A percentile compares a stretch with the other conserved stretches of the same genome.
Evolutionary conservation across 371 early-diverging fungal genomes (phyloP).

Genomic region (Apophysomyces elegans): DNA sequence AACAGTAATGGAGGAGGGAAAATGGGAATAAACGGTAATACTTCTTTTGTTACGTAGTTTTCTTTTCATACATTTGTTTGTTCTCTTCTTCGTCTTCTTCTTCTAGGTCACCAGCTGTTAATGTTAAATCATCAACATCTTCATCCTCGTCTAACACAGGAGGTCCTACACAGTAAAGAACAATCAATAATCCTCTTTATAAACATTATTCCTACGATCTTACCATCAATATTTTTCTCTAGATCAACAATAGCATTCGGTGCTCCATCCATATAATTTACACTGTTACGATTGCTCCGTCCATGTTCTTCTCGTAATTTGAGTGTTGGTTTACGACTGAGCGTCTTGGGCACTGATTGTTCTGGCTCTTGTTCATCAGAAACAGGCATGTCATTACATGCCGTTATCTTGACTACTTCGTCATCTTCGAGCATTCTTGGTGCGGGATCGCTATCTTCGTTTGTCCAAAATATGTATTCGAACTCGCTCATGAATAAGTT

Average conservation of each 20-base stretch:
- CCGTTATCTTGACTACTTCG: constrained; percentile 1
- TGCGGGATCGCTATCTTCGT: constrained; percentile 35
- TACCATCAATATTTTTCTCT: constrained; percentile 49
- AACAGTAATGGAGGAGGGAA: constrained; percentile 8
- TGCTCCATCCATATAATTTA: constrained; percentile 53
- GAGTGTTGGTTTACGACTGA: not conserved
- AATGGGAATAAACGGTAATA: constrained; percentile 7
- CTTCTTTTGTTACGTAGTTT: not conserved
- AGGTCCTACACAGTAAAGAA: constrained; percentile 28
- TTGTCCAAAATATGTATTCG: constrained; percentile 62
- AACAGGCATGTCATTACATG: not conserved
- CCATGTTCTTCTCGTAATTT: constrained; percentile 37
- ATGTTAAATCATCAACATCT: constrained; percentile 42
- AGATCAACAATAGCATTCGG: constrained; percentile 55
- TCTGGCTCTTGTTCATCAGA: constrained; percentile 8
- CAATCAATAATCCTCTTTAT: not conserved
- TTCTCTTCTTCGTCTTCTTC: constrained; percentile 16
- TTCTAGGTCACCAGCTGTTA: constrained; percentile 15
- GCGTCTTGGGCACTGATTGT: not conserved
- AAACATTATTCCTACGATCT: not conserved
- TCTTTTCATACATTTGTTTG: not conserved
- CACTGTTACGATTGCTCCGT: constrained; percentile 56
- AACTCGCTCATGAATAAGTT: constrained; percentile 74
- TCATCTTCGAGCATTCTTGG: constrained; percentile 35
- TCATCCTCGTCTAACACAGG: constrained; percentile 49